These are phyloP conservation scores for Suillus brevipes DNA, from an alignment of 768 basidiomycete genomes.

Conservation along the genomic window DNA sequence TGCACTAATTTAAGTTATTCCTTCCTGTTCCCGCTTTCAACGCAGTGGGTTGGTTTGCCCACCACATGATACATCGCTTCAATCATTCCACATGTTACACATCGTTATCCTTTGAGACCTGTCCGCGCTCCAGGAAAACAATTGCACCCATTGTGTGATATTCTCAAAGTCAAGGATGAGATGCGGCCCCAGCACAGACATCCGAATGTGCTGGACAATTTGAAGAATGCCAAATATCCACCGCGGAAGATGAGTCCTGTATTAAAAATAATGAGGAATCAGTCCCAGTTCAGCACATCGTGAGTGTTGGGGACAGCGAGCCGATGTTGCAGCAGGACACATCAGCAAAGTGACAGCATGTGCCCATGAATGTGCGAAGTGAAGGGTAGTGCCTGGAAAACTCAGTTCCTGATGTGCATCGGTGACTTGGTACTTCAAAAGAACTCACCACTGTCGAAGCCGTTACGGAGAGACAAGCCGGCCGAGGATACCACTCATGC, in stretches of 20 bases:
- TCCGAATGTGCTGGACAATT: neutral
- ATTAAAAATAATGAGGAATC: neutral
- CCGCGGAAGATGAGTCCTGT: neutral
- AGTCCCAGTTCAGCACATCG: neutral
- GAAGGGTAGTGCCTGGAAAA: neutral
- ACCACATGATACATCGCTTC: neutral
- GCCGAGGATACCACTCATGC: neutral
- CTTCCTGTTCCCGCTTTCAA: neutral
- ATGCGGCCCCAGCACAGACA: neutral
- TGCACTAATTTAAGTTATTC: neutral
- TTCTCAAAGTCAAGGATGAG: neutral
- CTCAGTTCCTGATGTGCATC: neutral
- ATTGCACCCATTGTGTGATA: neutral
- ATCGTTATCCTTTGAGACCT: neutral
- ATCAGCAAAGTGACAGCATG: neutral
- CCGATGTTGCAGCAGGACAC: neutral
- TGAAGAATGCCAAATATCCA: neutral
- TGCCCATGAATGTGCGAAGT: neutral
- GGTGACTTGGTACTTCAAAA: neutral
- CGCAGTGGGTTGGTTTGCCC: neutral
- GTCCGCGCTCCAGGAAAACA: neutral
- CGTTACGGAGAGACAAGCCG: neutral
- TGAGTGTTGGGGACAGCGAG: neutral
- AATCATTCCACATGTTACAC: neutral
- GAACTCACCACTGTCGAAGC: neutral